phyloP scores from a whole-genome alignment of 495 filamentous ascomycete genomes.

The Cairneyella variabilis region DNA sequence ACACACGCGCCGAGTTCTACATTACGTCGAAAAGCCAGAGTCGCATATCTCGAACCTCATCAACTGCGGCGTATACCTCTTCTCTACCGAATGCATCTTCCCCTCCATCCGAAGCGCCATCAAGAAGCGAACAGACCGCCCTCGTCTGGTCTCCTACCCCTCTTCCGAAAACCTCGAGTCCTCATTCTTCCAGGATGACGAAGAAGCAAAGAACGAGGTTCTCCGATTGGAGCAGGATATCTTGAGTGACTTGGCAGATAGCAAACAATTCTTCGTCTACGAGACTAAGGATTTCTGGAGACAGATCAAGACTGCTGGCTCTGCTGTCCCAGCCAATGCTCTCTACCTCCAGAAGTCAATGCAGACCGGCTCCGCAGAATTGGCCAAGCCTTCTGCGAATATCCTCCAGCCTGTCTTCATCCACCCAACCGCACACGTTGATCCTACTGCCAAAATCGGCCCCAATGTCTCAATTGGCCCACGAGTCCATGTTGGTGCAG shows the following conservation, averaged over 20 bases:
- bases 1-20: constrained; percentile 91
- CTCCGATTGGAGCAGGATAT: constrained; percentile 98
- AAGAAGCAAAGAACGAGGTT: constrained; percentile 75
- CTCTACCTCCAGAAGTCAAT: constrained; percentile 95
- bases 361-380: constrained; percentile 77
- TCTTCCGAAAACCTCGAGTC: constrained; percentile 90
- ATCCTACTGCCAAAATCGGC: constrained; percentile 93
- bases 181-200: constrained; percentile 72
- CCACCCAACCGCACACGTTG: constrained; percentile 88
- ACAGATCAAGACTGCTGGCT: constrained; percentile 99
- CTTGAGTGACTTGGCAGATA: constrained; percentile 92
- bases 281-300: constrained; percentile 99
- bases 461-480: constrained; percentile 96
- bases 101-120: constrained; percentile 92
- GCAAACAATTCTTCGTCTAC: constrained; percentile 96
- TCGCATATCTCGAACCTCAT: constrained; percentile 98
- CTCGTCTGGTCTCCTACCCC: constrained; percentile 87
- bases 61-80: constrained; percentile 99
- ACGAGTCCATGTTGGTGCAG: constrained; percentile 76
- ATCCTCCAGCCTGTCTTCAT: constrained; percentile 96
- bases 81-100: constrained; percentile 93
- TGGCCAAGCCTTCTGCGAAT: constrained; percentile 78
- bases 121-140: constrained; percentile 89
- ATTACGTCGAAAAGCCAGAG: constrained; percentile 99
- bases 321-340: constrained; percentile 94